Evolutionary conservation across 805 yeast species (phyloP).

Genomic region (Naumovozyma baii): DNA sequence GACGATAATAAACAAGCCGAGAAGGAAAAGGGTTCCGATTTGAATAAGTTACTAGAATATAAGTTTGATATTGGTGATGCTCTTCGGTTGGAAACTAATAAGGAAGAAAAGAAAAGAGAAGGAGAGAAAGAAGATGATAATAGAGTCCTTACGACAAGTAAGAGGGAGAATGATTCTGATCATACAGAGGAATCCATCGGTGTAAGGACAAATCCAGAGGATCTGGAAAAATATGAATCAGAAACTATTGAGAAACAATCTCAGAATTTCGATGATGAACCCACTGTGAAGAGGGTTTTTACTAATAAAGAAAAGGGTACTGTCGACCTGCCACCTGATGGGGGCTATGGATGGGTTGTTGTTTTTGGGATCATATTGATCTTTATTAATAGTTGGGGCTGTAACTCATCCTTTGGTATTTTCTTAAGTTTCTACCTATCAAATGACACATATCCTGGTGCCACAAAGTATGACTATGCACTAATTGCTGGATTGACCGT

Average conservation of each 20-base stretch:
- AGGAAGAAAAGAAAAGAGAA: not conserved
- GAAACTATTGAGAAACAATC: conserved; percentile 3
- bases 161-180: not conserved
- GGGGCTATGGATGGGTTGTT: conserved; percentile 63
- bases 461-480: conserved; percentile 50
- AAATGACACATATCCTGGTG: conserved; percentile 42
- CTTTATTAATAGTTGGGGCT: conserved; percentile 64
- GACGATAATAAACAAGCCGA: conserved; percentile 20
- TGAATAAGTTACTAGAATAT: conserved; percentile 14
- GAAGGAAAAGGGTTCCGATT: conserved; percentile 3
- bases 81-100: conserved; percentile 14
- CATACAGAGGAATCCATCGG: not conserved
- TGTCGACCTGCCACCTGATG: conserved; percentile 43
- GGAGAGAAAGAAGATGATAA: not conserved
- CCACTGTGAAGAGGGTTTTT: conserved; percentile 25
- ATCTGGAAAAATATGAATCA: not conserved
- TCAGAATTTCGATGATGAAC: conserved; percentile 1
- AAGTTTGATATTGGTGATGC: conserved; percentile 28
- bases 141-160: too few species aligned
- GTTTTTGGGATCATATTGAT: conserved; percentile 41
- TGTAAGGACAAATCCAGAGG: not conserved
- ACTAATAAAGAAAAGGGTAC: conserved; percentile 30
- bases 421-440: conserved; percentile 50
- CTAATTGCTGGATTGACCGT: conserved; percentile 60
- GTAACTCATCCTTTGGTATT: conserved; percentile 55